phyloP scores from a whole-genome alignment of 805 yeast species.

The Candida piceae region DNA sequence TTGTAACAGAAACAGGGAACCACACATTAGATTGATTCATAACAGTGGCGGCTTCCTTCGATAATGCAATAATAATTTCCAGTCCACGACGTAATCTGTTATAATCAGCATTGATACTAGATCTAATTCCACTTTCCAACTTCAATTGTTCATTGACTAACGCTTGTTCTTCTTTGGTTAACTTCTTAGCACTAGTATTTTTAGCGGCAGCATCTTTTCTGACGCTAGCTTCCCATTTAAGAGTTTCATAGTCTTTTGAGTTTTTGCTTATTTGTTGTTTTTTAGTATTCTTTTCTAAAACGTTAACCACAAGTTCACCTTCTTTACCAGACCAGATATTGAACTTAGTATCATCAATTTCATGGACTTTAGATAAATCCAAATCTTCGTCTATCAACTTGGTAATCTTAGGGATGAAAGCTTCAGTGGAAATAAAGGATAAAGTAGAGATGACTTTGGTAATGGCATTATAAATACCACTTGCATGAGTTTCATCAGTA shows the following conservation, averaged over 20 bases:
- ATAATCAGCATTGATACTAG: constrained; percentile 35
- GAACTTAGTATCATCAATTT: constrained; percentile 45
- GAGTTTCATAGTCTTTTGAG: constrained; percentile 77
- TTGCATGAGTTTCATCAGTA: constrained; percentile 24
- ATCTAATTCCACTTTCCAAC: constrained; percentile 56
- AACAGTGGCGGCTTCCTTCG: constrained; percentile 41
- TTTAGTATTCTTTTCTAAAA: constrained; percentile 42
- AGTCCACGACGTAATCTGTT: constrained; percentile 43
- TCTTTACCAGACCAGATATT: constrained; percentile 65
- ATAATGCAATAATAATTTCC: constrained; percentile 48
- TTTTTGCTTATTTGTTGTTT: constrained; percentile 56
- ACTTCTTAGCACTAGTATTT: constrained; percentile 43
- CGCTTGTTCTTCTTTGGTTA: constrained; percentile 71
- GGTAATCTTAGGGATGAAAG: constrained; percentile 47
- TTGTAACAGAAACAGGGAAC: constrained; percentile 63
- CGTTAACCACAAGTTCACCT: constrained; percentile 65
- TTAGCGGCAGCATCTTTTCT: constrained; percentile 68
- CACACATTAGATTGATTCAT: constrained; percentile 65
- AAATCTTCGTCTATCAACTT: constrained; percentile 41
- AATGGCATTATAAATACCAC: constrained; percentile 48
- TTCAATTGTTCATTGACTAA: constrained; percentile 57
- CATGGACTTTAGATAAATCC: constrained; percentile 28
- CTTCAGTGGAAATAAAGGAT: constrained; percentile 56
- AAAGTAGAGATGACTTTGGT: constrained; percentile 42
- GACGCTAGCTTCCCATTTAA: constrained; percentile 84